A percentile compares a stretch with the other conserved stretches of the same genome.
Conservation (phyloP, 768 basidiomycete species). For the Russula sp. region DNA sequence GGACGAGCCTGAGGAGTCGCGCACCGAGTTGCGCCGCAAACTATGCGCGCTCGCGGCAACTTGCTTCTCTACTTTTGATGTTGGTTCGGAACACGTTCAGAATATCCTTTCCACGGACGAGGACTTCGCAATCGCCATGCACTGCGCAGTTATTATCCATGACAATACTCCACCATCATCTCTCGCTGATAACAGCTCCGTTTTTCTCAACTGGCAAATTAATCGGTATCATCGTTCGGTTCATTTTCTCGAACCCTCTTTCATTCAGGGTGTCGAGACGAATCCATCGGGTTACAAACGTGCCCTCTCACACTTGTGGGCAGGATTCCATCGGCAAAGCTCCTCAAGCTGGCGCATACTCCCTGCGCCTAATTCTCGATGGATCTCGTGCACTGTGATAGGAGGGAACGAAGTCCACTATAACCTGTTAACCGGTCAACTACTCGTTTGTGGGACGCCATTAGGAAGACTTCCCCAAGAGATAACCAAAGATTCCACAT, state of each 20-base stretch:
- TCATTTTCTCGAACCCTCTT: slow-evolving; percentile 3
- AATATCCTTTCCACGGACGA: too few species aligned
- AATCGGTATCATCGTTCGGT: slow-evolving; percentile 8
- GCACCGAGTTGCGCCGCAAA: too few species aligned
- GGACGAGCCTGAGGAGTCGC: neutral
- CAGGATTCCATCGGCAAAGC: neutral
- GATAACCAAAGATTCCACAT: slow-evolving; percentile 33
- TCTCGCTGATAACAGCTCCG: neutral
- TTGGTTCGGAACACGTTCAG: too few species aligned
- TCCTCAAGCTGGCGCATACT: too few species aligned
- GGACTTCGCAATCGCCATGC: neutral
- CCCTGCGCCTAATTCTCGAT: too few species aligned
- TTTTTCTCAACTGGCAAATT: neutral
- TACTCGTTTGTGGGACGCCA: slow-evolving; percentile 39
- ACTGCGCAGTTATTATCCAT: slow-evolving; percentile 12
- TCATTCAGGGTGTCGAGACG: neutral
- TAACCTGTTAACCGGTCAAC: slow-evolving; percentile 26
- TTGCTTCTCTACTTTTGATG: too few species aligned
- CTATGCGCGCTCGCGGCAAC: too few species aligned
- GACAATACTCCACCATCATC: slow-evolving; percentile 6
- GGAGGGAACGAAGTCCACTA: too few species aligned
- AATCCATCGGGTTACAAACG: neutral
- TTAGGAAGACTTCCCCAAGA: slow-evolving; percentile 20
- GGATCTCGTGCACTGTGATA: too few species aligned
- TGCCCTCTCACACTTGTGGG: neutral